Conservation (phyloP, 1,139 yeast species). For the Yamadazyma triangularis region DNA sequence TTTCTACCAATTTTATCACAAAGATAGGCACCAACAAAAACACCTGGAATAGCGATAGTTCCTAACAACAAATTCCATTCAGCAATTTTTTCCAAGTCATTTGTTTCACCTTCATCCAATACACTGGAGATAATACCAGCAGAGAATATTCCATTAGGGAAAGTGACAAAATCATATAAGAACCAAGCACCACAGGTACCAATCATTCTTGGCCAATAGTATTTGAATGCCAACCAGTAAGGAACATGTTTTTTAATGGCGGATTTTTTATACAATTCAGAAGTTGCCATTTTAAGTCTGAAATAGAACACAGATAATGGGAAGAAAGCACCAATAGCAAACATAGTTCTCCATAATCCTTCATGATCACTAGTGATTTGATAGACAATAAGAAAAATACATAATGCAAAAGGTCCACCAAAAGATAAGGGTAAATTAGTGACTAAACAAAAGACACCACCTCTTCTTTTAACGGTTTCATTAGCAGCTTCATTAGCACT, state of each 20-base stretch:
- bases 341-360: conserved; percentile 71
- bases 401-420: conserved; percentile 76
- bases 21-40: conserved; percentile 38
- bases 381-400: conserved; percentile 62
- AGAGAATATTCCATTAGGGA: conserved; percentile 49
- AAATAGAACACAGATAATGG: conserved; percentile 70
- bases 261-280: conserved; percentile 44
- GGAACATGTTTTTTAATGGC: conserved; percentile 44
- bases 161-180: conserved; percentile 48
- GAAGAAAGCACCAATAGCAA: conserved; percentile 73
- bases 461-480: conserved; percentile 56
- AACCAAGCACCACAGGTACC: conserved; percentile 49
- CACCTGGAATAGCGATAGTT: conserved; percentile 44
- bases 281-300: conserved; percentile 66
- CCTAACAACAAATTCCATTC: conserved; percentile 48
- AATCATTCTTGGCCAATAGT: conserved; percentile 41
- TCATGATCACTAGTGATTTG: conserved; percentile 49
- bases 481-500: conserved; percentile 74
- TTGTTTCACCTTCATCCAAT: conserved; percentile 20
- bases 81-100: conserved; percentile 35
- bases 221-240: conserved; percentile 41
- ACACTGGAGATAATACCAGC: conserved; percentile 41
- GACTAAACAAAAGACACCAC: conserved; percentile 58
- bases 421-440: conserved; percentile 70
- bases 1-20: conserved; percentile 43